Conservation (phyloP, 345 rosid genomes). For the Linum lewisii region DNA sequence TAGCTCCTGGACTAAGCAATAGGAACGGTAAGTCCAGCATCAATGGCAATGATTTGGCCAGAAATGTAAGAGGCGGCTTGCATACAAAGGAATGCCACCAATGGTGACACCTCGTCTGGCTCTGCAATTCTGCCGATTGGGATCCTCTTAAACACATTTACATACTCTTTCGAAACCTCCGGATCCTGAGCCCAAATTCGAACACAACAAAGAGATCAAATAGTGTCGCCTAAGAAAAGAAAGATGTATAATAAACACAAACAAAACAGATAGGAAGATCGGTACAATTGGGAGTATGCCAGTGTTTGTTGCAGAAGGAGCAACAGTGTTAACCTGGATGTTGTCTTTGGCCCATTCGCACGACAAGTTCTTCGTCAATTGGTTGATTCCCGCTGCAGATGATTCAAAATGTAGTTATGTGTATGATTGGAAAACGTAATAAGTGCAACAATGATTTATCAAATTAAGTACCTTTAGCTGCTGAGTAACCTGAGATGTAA, state of each 20-base stretch:
- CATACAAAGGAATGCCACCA: not conserved
- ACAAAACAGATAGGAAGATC: not conserved
- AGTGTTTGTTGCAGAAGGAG: not conserved
- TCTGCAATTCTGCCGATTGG: not conserved
- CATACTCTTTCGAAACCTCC: not conserved
- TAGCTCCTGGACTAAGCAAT: no score
- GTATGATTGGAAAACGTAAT: no score
- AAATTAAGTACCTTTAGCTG: not conserved
- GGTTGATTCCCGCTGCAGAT: not conserved
- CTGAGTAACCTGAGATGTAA: not conserved
- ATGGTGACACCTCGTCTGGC: not conserved
- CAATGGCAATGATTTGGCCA: not conserved
- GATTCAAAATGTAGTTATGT: no score
- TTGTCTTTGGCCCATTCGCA: not conserved
- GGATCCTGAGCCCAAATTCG: not conserved
- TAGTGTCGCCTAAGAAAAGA: no score
- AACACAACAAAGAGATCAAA: not conserved
- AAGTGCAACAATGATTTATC: no score
- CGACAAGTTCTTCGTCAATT: not conserved
- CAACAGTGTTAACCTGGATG: not conserved
- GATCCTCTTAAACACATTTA: not conserved
- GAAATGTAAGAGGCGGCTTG: not conserved
- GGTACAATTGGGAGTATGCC: not conserved
- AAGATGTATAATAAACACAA: no score
- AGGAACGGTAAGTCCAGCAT: not conserved